A percentile compares a stretch with the other conserved stretches of the same genome.
These are phyloP conservation scores for Pseudotsuga menziesii DNA, from an alignment of 75 land plant species.

Conservation along the genomic window DNA sequence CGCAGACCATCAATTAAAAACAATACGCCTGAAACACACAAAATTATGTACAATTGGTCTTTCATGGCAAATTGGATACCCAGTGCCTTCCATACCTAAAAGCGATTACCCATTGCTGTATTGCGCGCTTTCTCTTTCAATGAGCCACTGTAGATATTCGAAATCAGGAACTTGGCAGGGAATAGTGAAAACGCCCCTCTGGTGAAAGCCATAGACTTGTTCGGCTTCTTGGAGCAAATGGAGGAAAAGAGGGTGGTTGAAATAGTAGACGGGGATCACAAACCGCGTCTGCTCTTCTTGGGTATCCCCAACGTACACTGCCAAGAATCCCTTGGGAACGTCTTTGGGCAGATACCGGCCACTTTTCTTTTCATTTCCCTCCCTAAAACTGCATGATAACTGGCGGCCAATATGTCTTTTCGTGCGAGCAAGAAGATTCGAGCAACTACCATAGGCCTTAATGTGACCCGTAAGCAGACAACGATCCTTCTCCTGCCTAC, in stretches of 20 bases:
- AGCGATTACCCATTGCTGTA: no score
- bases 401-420: no score
- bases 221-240: constrained; percentile 50
- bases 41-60: no score
- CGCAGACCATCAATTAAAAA: no score
- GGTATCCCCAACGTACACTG: constrained; percentile 60
- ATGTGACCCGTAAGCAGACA: no score
- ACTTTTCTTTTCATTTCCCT: not conserved
- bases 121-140: not conserved
- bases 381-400: no score
- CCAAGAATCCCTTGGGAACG: constrained; percentile 65
- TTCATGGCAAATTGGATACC: no score
- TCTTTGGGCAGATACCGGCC: not conserved
- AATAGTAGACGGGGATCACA: constrained; percentile 60
- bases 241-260: constrained; percentile 59
- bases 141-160: constrained; percentile 33
- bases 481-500: no score
- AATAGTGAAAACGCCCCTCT: constrained; percentile 48
- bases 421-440: no score
- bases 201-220: constrained; percentile 47
- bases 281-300: constrained; percentile 18
- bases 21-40: no score
- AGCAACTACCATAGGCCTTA: no score
- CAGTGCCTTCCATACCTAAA: no score
- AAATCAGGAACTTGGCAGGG: constrained; percentile 52